These are phyloP conservation scores for Cucumis hystrix DNA, from an alignment of 306 rosid species.

Conservation along the genomic window DNA sequence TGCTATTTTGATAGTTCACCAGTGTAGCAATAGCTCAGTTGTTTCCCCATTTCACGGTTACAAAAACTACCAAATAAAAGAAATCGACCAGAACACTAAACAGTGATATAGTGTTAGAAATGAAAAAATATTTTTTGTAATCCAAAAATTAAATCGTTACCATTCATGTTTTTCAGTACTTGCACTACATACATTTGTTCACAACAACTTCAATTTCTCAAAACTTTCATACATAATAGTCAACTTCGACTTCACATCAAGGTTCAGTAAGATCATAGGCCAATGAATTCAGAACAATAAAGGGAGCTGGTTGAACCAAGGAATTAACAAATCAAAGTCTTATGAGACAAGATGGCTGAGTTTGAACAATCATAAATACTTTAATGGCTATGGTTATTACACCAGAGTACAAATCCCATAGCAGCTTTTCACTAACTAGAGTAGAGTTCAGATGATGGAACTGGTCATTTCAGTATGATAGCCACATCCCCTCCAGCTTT, in stretches of 20 bases:
- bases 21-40: too few relatives aligned
- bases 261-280: not conserved
- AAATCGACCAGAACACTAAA: too few relatives aligned
- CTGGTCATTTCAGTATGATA: not conserved
- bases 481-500: not conserved
- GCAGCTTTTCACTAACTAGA: not conserved
- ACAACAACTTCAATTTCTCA: not conserved
- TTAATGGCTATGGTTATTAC: not conserved
- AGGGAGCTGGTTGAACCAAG: constrained; percentile 16
- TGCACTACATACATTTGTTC: not conserved
- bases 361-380: not conserved
- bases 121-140: not conserved
- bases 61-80: too few relatives aligned
- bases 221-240: not conserved
- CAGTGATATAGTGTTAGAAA: too few relatives aligned
- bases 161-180: not conserved
- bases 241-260: not conserved
- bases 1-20: too few relatives aligned
- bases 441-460: not conserved
- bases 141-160: not conserved
- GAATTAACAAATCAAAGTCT: not conserved
- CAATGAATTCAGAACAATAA: constrained; percentile 2
- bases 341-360: not conserved
- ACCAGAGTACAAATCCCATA: not conserved
- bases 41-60: too few relatives aligned